phyloP scores from a whole-genome alignment of 2,329 filamentous ascomycete genomes.

The Pleomassaria siparia region DNA sequence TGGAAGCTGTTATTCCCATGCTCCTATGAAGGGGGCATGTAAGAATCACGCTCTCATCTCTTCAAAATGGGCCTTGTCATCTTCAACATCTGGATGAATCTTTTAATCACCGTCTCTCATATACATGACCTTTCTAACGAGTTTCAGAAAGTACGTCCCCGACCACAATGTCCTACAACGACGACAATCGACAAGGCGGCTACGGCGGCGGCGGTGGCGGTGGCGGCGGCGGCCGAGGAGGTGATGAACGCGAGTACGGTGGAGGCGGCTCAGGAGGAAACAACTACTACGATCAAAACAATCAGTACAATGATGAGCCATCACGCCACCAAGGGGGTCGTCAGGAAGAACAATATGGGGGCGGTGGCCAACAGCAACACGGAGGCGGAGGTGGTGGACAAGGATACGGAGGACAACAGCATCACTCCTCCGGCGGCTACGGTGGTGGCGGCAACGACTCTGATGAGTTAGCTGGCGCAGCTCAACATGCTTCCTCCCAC shows the following conservation, averaged over 20 bases:
- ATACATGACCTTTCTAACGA: too few species aligned
- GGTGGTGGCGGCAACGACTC: conserved; percentile 24
- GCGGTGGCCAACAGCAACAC: conserved; percentile 13
- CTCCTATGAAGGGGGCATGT: too few species aligned
- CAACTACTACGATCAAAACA: conserved; percentile 21
- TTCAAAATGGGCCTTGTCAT: too few species aligned
- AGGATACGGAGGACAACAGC: conserved; percentile 30
- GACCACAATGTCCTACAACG: conserved; percentile 35
- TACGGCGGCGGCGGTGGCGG: conserved; percentile 19
- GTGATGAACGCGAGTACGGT: conserved; percentile 11
- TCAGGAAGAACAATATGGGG: conserved; percentile 23
- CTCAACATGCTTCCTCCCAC: conserved; percentile 58
- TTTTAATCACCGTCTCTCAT: too few species aligned
- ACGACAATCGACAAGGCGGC: conserved; percentile 14
- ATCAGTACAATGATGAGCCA: conserved; percentile 6
- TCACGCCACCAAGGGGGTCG: conserved; percentile 24
- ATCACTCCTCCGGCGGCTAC: conserved; percentile 33
- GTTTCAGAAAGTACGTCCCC: background rate
- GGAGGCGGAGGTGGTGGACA: conserved; percentile 20
- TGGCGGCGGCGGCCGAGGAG: background rate
- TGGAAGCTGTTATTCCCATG: too few species aligned
- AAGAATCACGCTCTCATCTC: too few species aligned
- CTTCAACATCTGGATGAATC: too few species aligned
- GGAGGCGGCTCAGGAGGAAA: conserved; percentile 19
- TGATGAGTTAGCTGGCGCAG: conserved; percentile 58